Percentiles rank a stretch among this genome's conserved stretches.
These are phyloP conservation scores for Fusarium lateritium DNA, from an alignment of 2,329 filamentous ascomycete species.

Conservation along the genomic window DNA sequence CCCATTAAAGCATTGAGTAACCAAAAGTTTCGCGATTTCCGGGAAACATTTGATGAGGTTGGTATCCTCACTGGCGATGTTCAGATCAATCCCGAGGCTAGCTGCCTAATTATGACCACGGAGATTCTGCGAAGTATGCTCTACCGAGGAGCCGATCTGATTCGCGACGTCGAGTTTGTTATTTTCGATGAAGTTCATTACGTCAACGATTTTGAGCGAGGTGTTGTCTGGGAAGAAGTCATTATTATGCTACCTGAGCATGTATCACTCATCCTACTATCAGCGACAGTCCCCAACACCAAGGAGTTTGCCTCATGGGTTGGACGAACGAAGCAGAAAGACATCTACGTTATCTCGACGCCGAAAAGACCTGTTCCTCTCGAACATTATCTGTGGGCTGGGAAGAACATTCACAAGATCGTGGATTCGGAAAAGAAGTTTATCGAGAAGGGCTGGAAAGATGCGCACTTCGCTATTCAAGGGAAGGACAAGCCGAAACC, in stretches of 20 bases:
- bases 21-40: constrained; percentile 97
- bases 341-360: constrained; percentile 99
- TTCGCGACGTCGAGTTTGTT: constrained; percentile 97
- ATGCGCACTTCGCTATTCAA: constrained; percentile 85
- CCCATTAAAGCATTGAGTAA: constrained; percentile 99
- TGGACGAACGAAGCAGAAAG: constrained; percentile 96
- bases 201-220: constrained; percentile 94
- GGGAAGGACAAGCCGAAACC: constrained; percentile 83
- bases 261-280: constrained; percentile 93
- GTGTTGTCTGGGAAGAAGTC: constrained; percentile 99
- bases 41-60: constrained; percentile 91
- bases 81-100: constrained; percentile 97
- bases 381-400: constrained; percentile 97
- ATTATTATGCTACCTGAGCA: constrained; percentile 99
- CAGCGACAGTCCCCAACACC: constrained; percentile 96
- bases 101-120: constrained; percentile 99
- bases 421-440: constrained; percentile 95
- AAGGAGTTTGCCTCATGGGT: constrained; percentile 99
- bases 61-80: constrained; percentile 98
- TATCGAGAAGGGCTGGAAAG: constrained; percentile 93
- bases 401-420: constrained; percentile 93
- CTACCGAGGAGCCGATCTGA: constrained; percentile 94
- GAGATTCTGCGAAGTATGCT: constrained; percentile 99
- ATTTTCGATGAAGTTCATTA: constrained; percentile 99
- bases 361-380: constrained; percentile 94